Conservation (phyloP, 257 asterid species). For the Solanum piurae region DNA sequence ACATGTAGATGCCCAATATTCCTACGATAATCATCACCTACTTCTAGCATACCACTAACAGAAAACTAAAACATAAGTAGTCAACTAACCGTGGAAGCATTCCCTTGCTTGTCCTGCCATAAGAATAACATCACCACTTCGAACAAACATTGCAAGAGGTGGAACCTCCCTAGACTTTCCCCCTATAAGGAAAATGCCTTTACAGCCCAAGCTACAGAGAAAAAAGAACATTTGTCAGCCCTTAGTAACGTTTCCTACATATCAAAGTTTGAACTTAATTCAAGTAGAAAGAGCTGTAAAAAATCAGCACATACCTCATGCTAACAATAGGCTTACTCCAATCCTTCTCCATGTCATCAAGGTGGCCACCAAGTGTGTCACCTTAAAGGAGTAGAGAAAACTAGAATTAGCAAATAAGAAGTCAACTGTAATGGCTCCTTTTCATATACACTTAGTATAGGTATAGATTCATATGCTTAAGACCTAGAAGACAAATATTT, state of each 20-base stretch:
- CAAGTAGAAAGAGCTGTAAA: neutral
- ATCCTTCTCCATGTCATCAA: slow-evolving; percentile 97
- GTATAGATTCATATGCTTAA: neutral
- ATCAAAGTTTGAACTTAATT: neutral
- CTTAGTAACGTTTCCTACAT: neutral
- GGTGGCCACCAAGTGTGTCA: slow-evolving; percentile 95
- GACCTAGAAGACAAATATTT: neutral
- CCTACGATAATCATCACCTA: neutral
- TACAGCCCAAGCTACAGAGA: slow-evolving; percentile 74
- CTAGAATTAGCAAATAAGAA: neutral
- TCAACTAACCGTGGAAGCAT: slow-evolving; percentile 76
- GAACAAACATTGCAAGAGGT: slow-evolving; percentile 79
- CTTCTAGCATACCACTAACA: neutral
- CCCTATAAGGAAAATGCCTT: slow-evolving; percentile 91
- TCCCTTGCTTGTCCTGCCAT: slow-evolving; percentile 96
- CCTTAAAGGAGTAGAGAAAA: slow-evolving; percentile 30
- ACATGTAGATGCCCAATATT: neutral
- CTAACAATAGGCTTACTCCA: slow-evolving; percentile 98
- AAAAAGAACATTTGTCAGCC: neutral
- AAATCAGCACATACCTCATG: slow-evolving; percentile 51
- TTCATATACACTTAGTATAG: neutral
- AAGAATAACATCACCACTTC: slow-evolving; percentile 85
- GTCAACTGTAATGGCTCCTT: neutral
- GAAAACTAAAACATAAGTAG: neutral
- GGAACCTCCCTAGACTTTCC: slow-evolving; percentile 74